A percentile compares a stretch with the other conserved stretches of the same genome.
These are phyloP conservation scores for Globisporangium irregulare DNA, from an alignment of 352 stramenopile genomes.

Conservation along the genomic window DNA sequence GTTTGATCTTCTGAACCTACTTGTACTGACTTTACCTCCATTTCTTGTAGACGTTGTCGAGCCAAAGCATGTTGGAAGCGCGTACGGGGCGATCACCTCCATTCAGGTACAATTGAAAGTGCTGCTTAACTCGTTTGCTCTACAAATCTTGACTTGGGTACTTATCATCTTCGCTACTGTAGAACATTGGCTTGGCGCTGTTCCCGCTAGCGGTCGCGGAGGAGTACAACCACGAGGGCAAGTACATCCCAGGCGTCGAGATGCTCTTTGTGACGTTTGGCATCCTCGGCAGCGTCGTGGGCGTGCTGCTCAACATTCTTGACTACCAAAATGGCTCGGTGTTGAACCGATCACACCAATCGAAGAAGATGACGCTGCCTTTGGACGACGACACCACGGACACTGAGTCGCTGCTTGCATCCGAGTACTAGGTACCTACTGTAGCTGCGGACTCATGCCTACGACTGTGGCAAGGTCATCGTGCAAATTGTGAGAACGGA, in stretches of 20 bases:
- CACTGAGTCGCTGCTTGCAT: conserved; percentile 49
- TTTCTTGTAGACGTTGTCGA: conserved; percentile 75
- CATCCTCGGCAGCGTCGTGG: conserved; percentile 67
- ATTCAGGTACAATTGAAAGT: conserved; percentile 59
- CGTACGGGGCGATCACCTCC: conserved; percentile 92
- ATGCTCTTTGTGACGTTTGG: conserved; percentile 81
- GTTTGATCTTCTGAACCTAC: not conserved
- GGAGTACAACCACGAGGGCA: conserved; percentile 65
- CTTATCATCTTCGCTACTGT: not conserved
- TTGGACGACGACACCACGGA: conserved; percentile 60
- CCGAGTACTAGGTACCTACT: conserved; percentile 40
- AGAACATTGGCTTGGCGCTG: conserved; percentile 82
- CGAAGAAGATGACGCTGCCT: conserved; percentile 30
- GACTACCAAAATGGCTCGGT: conserved; percentile 79
- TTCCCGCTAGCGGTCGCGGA: conserved; percentile 76
- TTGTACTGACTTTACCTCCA: not conserved
- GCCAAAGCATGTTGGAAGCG: conserved; percentile 84
- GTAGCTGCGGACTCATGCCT: not conserved
- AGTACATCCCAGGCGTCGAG: conserved; percentile 80
- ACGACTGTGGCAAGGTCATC: not conserved
- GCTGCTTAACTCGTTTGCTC: not conserved
- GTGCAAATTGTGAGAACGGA: not conserved
- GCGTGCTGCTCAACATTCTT: conserved; percentile 67
- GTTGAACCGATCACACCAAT: conserved; percentile 56
- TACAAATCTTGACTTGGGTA: not conserved